Evolutionary conservation across 2,329 filamentous ascomycete species (phyloP), one percentile per base, ranked within the genome.

Genomic region (Talaromyces sp.): DNA sequence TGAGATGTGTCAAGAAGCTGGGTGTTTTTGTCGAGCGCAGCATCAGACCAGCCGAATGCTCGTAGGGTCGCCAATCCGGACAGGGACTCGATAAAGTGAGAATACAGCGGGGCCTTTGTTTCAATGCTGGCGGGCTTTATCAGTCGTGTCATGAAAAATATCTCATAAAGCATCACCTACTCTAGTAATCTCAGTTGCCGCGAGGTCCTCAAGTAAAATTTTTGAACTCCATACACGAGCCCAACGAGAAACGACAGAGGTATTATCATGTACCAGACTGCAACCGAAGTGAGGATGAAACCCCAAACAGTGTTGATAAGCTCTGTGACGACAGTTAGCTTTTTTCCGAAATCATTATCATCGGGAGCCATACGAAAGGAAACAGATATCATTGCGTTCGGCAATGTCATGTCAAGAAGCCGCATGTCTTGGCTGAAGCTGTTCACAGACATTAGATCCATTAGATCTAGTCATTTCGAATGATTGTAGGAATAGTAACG

Each of bases 101-200:
- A 81, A 70, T 81, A 84, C 0, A 86, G 69, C 0, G 83, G 83
- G 0, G 79, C 79, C 62, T 86, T 85, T 1, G 80, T 77, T 66
- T 87, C 84, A n/a, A n/a, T n/a, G n/a, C n/a, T n/a, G n/a, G n/a
- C n/a, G n/a, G n/a, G n/a, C n/a, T n/a, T n/a, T n/a, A n/a, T n/a
- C n/a, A n/a, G n/a, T n/a, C n/a, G n/a, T n/a, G n/a, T n/a, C n/a
- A n/a, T n/a, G n/a, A n/a, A n/a, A n/a, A n/a, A n/a, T n/a, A n/a
- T n/a, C n/a, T n/a, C n/a, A n/a, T n/a, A n/a, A n/a, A n/a, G n/a
- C n/a, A n/a, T n/a, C n/a, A n/a, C n/a, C 7, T 45, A 36, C 39
- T 87, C 84, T 4, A 87, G 66, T 21, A 84, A 75, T 52, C 84
- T 77, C 9, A 87, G 66, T 66, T 86, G 84, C 0, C 83, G 73